Percentiles rank a stretch among this genome's conserved stretches.
Conservation (phyloP, 2,329 filamentous ascomycete genomes). For the Lasiodiplodia sp. region DNA sequence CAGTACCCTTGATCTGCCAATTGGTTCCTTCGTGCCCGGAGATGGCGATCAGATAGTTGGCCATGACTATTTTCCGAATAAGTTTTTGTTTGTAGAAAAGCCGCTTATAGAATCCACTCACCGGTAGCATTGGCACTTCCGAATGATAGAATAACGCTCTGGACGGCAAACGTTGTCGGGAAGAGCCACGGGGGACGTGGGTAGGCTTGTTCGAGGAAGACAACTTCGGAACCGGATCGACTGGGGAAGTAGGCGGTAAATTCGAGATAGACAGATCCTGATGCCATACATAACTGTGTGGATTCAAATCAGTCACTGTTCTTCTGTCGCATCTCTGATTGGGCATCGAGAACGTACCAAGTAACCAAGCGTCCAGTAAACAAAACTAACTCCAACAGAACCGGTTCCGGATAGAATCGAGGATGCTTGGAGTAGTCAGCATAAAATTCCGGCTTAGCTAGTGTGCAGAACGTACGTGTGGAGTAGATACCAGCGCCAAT, state of each 20-base stretch:
- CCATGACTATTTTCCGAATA: slow-evolving; percentile 56
- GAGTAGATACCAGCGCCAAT: slow-evolving; percentile 70
- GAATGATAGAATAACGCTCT: slow-evolving; percentile 69
- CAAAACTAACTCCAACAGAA: slow-evolving; percentile 66
- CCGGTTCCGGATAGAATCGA: slow-evolving; percentile 65
- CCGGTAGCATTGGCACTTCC: slow-evolving; percentile 70
- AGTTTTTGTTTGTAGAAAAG: neutral
- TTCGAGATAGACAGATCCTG: slow-evolving; percentile 68
- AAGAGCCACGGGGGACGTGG: slow-evolving; percentile 70
- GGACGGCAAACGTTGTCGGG: slow-evolving; percentile 64
- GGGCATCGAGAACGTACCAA: slow-evolving; percentile 49
- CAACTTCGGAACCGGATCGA: slow-evolving; percentile 70
- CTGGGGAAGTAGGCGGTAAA: slow-evolving; percentile 71
- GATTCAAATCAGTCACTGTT: neutral
- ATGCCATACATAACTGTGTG: slow-evolving; percentile 42
- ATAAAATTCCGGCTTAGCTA: neutral
- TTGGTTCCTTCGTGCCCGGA: slow-evolving; percentile 57
- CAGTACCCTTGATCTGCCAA: slow-evolving; percentile 74
- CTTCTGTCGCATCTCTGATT: neutral
- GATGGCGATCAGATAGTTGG: slow-evolving; percentile 68
- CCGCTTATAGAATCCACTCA: slow-evolving; percentile 32
- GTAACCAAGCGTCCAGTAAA: slow-evolving; percentile 71
- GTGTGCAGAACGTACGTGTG: slow-evolving; percentile 59
- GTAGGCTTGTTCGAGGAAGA: slow-evolving; percentile 73
- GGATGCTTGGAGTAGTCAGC: slow-evolving; percentile 52